Evolutionary conservation across 129 eudicot species (phyloP), one percentile per base, ranked within the genome.

Genomic region (Flaveria trinervia): DNA sequence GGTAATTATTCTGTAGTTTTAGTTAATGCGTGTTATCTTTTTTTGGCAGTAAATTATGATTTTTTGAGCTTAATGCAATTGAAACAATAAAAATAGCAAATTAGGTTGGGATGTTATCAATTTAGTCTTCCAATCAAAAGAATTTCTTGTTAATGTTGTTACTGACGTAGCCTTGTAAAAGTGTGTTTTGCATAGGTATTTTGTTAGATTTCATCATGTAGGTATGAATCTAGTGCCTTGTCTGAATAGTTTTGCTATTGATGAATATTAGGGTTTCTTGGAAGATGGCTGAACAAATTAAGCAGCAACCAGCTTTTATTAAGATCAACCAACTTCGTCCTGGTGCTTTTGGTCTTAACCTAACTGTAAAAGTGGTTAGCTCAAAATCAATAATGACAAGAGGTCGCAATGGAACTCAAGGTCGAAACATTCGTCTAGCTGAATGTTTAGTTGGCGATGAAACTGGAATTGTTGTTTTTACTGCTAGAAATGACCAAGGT

Each of bases 401-500:
- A 74, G 87, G 92, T 9, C 84, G 86, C 55, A 83, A 84, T 79
- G 85, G 86, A 15, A 46, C 72, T 16, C 89, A 83, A 72, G 92
- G 85, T 61, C 84, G 92, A 71, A 88, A 85, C 75, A 87, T 80
- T 88, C 86, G 88, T 23, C 82, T 90, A 60, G 88, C 92, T 76
- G 96, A 90, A 77, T 83, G 88, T 67, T 81, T 90, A 77, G 92
- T 87, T 1, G 92, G 96, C 56, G 92, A 89, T 75, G 96, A 89
- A 79, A 87, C 92, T 23, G 96, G 96, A 60, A 79, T 90, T 79
- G 88, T 90, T 67, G 73, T 90, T 74, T 90, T 90, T 70, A 90
- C 96, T 16, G 96, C 96, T 57, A 76, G 96, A 80, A 90, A 90
- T 23, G 92, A 90, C 73, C 96, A 90, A 77, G 92, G 96, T 89